Base-by-base conservation (phyloP, 2,329 filamentous ascomycete species). In the Fusarium xyrophilum region DNA sequence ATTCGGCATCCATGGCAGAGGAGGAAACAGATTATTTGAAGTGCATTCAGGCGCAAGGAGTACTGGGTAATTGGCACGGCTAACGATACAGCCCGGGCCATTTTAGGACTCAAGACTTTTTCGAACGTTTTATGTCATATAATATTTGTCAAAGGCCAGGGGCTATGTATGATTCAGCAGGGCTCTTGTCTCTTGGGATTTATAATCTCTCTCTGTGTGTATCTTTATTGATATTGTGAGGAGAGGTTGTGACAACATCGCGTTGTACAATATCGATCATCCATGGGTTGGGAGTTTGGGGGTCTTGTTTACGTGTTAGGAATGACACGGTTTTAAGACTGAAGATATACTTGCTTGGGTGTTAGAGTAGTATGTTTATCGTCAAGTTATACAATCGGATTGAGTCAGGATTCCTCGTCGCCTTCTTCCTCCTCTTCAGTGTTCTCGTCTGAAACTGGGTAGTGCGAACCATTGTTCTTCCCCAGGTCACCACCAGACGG, bases 21-120 rank as follows among this genome's bases (percentile, higher is more conserved):
- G 55, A 53, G 43, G 47, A 35, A 39, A 56, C 54, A 55, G 50
- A 48, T 47, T 44, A 68, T 56, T 55, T 50, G 62, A 56, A 60
- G 59, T 60, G 57, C 69, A 72, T 72, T 63, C 44, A 60, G 72
- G 72, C 72, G 72, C 60, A 76, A 59, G 73, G 73, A 72, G 74
- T 75, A 72, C 62, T 40, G 60, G 65, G 68, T 63, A 60, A 58
- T 64, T 54, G 42, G 36, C 36, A 40, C 23, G 50, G 36, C 48
- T 32, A 40, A 52, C 32, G 62, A 64, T 42, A 63, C 50, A 69
- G 50, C 55, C 56, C 60, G 51, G 53, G 46, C 59, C 50, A 47
- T 66, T 50, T 66, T 54, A 46, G 57, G 67, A 51, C 42, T 61
- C 38, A 50, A 67, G 66, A 69, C 50, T 46, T 60, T 54, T 63